These are phyloP conservation scores for Irpex rosettiformis DNA, from an alignment of 1,284 basidiomycete species.

Conservation along the genomic window DNA sequence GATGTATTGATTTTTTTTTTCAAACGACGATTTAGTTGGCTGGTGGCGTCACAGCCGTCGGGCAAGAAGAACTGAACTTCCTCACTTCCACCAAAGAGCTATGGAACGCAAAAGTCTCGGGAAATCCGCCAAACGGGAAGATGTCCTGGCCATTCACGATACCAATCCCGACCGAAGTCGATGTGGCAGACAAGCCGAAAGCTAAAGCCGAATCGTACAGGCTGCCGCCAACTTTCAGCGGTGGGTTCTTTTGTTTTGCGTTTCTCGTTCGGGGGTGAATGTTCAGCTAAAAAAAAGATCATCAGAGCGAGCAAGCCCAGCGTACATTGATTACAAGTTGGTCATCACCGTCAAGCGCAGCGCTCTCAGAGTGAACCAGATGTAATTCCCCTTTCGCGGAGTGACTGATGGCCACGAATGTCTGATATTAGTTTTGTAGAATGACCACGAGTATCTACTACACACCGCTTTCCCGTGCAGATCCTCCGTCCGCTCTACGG, in stretches of 20 bases:
- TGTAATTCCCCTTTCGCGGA: slow-evolving; percentile 19
- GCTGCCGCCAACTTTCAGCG: slow-evolving; percentile 33
- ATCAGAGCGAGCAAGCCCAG: slow-evolving; percentile 34
- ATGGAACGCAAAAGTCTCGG: slow-evolving; percentile 23
- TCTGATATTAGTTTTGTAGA: no score
- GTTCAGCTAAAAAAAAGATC: neutral
- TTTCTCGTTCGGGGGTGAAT: neutral
- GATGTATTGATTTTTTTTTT: neutral
- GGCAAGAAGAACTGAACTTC: slow-evolving; percentile 34
- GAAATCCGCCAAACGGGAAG: slow-evolving; percentile 25
- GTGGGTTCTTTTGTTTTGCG: neutral
- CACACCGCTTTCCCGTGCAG: slow-evolving; percentile 30
- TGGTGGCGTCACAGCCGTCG: slow-evolving; percentile 32
- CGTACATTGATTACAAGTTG: slow-evolving; percentile 38
- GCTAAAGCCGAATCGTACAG: slow-evolving; percentile 23
- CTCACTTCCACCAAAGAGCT: slow-evolving; percentile 25
- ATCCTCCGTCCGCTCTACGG: slow-evolving; percentile 29
- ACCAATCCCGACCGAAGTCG: slow-evolving; percentile 27
- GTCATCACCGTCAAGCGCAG: slow-evolving; percentile 32
- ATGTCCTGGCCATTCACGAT: slow-evolving; percentile 30
- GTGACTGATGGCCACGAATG: slow-evolving; percentile 5
- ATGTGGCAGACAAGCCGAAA: slow-evolving; percentile 24
- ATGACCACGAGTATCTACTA: slow-evolving; percentile 32
- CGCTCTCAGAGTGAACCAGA: slow-evolving; percentile 30
- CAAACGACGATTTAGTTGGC: slow-evolving; percentile 25